These are phyloP conservation scores for Mrakia blollopis DNA, from an alignment of 768 basidiomycete species.

Conservation along the genomic window DNA sequence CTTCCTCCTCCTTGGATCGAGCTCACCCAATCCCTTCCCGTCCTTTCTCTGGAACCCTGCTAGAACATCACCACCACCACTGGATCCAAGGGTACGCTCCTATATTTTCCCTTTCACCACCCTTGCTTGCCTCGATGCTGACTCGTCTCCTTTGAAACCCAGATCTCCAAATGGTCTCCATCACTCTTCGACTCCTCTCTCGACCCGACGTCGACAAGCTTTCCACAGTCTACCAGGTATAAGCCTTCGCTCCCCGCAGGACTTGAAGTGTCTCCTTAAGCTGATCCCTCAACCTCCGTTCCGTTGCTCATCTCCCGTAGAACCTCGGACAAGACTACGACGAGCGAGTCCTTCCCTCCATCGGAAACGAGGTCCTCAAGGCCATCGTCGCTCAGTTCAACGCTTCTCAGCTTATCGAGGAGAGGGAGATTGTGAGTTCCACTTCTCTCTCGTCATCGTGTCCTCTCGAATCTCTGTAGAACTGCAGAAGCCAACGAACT, in stretches of 20 bases:
- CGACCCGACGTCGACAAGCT: constrained; percentile 84
- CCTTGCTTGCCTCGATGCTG: background rate
- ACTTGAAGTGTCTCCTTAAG: too few species aligned
- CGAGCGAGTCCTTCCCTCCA: constrained; percentile 93
- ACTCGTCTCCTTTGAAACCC: background rate
- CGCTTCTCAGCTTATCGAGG: constrained; percentile 71
- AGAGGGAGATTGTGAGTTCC: constrained; percentile 31
- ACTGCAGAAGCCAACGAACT: background rate
- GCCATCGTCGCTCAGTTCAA: constrained; percentile 98
- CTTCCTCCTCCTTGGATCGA: constrained; percentile 2
- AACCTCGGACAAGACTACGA: constrained; percentile 93
- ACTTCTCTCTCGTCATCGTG: background rate
- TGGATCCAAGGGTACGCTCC: constrained; percentile 69
- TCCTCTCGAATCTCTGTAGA: too few species aligned
- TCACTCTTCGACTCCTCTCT: constrained; percentile 91
- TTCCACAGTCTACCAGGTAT: constrained; percentile 78
- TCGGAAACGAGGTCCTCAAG: constrained; percentile 96
- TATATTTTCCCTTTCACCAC: background rate
- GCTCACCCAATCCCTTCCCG: background rate
- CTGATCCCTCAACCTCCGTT: background rate
- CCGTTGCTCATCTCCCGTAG: background rate
- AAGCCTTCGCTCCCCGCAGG: background rate
- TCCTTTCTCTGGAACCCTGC: background rate
- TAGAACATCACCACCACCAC: constrained; percentile 98
- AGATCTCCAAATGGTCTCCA: constrained; percentile 93